These are phyloP conservation scores for Kuraishia molischiana DNA, from an alignment of 805 yeast genomes.

Conservation along the genomic window DNA sequence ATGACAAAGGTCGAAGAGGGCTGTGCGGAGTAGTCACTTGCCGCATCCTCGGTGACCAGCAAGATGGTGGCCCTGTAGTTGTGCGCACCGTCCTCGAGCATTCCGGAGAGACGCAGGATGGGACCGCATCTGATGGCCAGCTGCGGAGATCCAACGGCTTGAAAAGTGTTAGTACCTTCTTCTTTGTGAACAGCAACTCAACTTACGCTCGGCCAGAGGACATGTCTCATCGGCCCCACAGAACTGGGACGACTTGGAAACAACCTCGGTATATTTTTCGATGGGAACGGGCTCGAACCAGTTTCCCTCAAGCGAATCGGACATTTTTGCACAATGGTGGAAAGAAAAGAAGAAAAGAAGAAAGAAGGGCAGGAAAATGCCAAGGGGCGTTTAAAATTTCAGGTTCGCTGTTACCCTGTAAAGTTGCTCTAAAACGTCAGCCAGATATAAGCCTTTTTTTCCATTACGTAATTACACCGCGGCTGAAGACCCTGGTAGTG, in stretches of 20 bases:
- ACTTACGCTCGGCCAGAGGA: conserved; percentile 5
- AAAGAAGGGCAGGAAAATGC: too few relatives aligned
- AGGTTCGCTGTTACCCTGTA: too few relatives aligned
- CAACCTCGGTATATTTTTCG: conserved; percentile 13
- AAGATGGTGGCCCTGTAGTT: conserved; percentile 63
- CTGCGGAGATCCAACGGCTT: conserved; percentile 14
- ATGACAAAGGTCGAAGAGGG: conserved; percentile 23
- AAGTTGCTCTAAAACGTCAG: too few relatives aligned
- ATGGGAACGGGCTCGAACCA: conserved; percentile 22
- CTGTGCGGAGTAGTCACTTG: conserved; percentile 11
- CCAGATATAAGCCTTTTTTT: too few relatives aligned
- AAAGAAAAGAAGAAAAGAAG: too few relatives aligned
- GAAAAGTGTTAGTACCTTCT: conserved; percentile 1
- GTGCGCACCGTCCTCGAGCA: conserved; percentile 36
- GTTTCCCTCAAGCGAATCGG: neutral
- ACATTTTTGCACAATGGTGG: too few relatives aligned
- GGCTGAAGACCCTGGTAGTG: neutral
- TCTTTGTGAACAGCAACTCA: neutral
- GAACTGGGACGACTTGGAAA: neutral
- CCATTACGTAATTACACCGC: too few relatives aligned
- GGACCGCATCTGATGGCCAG: conserved; percentile 70
- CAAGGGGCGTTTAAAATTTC: too few relatives aligned
- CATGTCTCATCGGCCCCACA: conserved; percentile 2
- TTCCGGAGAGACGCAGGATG: conserved; percentile 54
- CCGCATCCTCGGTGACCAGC: conserved; percentile 44